Base-by-base conservation (phyloP, 345 rosid species). In the Sonneratia alba region DNA sequence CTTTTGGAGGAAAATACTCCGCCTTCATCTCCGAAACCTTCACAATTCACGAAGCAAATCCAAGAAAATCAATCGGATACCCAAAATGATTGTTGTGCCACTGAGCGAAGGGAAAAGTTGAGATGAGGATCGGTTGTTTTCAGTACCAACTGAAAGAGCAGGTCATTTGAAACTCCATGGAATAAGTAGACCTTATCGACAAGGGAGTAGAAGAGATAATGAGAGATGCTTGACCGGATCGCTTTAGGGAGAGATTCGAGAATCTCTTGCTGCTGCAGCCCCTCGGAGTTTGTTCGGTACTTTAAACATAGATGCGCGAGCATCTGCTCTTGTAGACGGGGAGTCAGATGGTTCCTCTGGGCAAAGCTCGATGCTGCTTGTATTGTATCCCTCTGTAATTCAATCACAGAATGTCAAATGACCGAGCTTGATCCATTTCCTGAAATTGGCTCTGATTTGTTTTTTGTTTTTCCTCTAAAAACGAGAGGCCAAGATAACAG, bases 21-120 rank as follows among this genome's bases (percentile, higher is more conserved):
- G 96, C 89, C 77, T 88, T 86, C 92, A 90, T 90, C 81, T 90
- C 92, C 1, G 96, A 88, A 70, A 90, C 96, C 96, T 90, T 57
- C 6, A 43, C 59, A 15, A 59, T 90, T 57, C 6, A 43, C 59
- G 12, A 59, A 69, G 72, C 72, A 75, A 22, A 57, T 45, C 40
- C 45, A 9, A 55, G n/a, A 67, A 24, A 49, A 34, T 48, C 10
- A 11, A 24, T 53, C 21, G 36, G 4, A 40, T 43, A 47, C 7
- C 3, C 12, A 57, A 62, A 68, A 16, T 49, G n/a, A 55, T 36
- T 22, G 22, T 36, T 21, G 57, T 66, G 53, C 21, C 47, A 19
- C 27, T 15, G 53, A 55, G 45, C 45, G 16, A 6, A 43, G 24
- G 5, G 47, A 64, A 72, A 48, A 40, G 0, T 22, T 36, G n/a